Percentiles rank a stretch among this genome's conserved stretches.
Evolutionary conservation across 1,284 basidiomycete species (phyloP).

Genomic region (Tilletia horrida): DNA sequence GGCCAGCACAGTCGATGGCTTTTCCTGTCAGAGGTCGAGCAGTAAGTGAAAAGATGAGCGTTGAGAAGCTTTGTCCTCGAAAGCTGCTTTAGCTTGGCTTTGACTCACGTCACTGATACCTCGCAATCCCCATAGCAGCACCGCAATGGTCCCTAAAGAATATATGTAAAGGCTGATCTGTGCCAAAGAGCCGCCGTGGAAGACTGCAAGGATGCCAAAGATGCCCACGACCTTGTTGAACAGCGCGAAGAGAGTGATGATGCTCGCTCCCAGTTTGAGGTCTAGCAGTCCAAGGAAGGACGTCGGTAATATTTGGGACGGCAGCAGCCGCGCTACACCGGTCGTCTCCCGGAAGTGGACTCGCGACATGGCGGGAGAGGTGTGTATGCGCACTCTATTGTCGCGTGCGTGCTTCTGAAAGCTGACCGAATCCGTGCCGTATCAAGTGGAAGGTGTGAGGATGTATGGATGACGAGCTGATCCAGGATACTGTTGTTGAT

Average conservation of each 20-base stretch:
- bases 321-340: background rate
- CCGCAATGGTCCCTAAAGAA: slow-evolving; percentile 76
- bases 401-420: background rate
- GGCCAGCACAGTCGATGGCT: slow-evolving; percentile 65
- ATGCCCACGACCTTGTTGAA: slow-evolving; percentile 98
- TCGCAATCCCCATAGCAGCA: slow-evolving; percentile 80
- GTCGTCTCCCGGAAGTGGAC: slow-evolving; percentile 12
- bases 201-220: slow-evolving; percentile 87
- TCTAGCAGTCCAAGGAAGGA: slow-evolving; percentile 53
- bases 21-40: too few relatives aligned
- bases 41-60: too few relatives aligned
- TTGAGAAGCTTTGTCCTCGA: too few relatives aligned
- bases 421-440: background rate
- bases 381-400: too few relatives aligned
- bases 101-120: slow-evolving; percentile 72
- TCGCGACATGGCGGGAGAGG: background rate
- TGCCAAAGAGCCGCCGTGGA: slow-evolving; percentile 80
- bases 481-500: background rate
- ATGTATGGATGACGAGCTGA: background rate
- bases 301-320: slow-evolving; percentile 18
- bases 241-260: slow-evolving; percentile 58
- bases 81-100: too few relatives aligned
- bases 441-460: background rate
- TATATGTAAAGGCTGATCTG: slow-evolving; percentile 82
- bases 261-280: slow-evolving; percentile 51